phyloP scores from a whole-genome alignment of 2,329 filamentous ascomycete species.

The Leptographium procerum region DNA sequence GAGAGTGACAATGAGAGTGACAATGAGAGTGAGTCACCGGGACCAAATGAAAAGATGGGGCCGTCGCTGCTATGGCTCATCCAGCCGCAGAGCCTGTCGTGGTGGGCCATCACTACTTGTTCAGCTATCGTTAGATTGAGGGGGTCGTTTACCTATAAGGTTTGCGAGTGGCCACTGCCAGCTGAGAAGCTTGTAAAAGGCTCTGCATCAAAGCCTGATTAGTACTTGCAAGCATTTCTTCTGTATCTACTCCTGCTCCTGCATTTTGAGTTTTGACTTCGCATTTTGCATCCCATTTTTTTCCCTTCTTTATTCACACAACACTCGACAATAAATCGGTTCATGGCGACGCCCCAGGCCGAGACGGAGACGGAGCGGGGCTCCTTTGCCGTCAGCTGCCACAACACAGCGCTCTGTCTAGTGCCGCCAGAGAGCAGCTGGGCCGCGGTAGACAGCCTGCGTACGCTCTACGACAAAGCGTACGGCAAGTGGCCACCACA shows the following conservation, averaged over 20 bases:
- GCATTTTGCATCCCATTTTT: not conserved
- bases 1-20: too few species aligned
- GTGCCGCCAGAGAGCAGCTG: slow-evolving; percentile 40
- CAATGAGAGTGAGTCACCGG: too few species aligned
- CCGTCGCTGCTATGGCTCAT: too few species aligned
- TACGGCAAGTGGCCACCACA: slow-evolving; percentile 55
- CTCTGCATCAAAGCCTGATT: not conserved
- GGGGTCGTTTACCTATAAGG: too few species aligned
- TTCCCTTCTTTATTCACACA: not conserved
- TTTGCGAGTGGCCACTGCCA: too few species aligned
- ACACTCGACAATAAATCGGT: too few species aligned
- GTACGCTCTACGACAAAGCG: slow-evolving; percentile 51
- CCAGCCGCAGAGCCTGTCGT: too few species aligned
- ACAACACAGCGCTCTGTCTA: slow-evolving; percentile 50
- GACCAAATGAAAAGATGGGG: too few species aligned
- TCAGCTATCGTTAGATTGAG: too few species aligned
- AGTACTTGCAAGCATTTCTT: not conserved
- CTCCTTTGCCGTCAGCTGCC: slow-evolving; percentile 21
- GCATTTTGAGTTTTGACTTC: too few species aligned
- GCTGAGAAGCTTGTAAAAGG: too few species aligned
- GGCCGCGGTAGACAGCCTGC: slow-evolving; percentile 39
- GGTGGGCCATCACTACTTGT: too few species aligned
- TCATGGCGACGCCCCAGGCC: slow-evolving; percentile 3
- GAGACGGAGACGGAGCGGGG: not conserved
- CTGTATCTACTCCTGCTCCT: not conserved